phyloP scores from a whole-genome alignment of 345 rosid genomes.

The Nasturtium officinale region DNA sequence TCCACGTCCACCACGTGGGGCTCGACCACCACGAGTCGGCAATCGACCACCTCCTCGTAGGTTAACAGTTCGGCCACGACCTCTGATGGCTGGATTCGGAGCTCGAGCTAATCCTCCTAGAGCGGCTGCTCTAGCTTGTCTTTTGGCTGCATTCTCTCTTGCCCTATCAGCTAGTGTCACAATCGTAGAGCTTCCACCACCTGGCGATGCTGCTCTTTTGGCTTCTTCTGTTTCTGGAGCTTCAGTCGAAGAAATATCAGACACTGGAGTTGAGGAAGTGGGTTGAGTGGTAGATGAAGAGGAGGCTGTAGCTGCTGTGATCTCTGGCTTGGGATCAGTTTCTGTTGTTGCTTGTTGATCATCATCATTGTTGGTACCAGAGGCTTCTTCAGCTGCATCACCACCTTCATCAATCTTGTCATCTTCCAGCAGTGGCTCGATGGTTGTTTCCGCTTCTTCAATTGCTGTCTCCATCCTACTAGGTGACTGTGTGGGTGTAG shows the following conservation, averaged over 20 bases:
- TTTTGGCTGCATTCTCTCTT: constrained; percentile 50
- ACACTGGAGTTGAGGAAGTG: constrained; percentile 27
- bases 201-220: constrained; percentile 58
- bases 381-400: constrained; percentile 55
- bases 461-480: constrained; percentile 52
- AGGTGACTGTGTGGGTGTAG: constrained; percentile 67
- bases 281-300: constrained; percentile 5
- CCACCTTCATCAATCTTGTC: constrained; percentile 72
- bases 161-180: constrained; percentile 64
- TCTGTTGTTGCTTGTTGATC: constrained; percentile 47
- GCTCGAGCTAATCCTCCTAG: constrained; percentile 49
- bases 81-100: constrained; percentile 48
- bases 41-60: constrained; percentile 44
- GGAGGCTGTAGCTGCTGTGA: constrained; percentile 39
- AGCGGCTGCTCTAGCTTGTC: constrained; percentile 54
- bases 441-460: constrained; percentile 53
- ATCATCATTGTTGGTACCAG: constrained; percentile 52
- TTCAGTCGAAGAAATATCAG: constrained; percentile 38
- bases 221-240: constrained; percentile 53
- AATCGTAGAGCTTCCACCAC: constrained; percentile 41
- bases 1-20: constrained; percentile 54
- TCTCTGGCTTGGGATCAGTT: constrained; percentile 38
- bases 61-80: constrained; percentile 55
- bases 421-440: constrained; percentile 52
- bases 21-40: constrained; percentile 48